A percentile compares a stretch with the other conserved stretches of the same genome.
phyloP scores from a whole-genome alignment of 2,329 filamentous ascomycete species.

The Ophiostoma populinum region DNA sequence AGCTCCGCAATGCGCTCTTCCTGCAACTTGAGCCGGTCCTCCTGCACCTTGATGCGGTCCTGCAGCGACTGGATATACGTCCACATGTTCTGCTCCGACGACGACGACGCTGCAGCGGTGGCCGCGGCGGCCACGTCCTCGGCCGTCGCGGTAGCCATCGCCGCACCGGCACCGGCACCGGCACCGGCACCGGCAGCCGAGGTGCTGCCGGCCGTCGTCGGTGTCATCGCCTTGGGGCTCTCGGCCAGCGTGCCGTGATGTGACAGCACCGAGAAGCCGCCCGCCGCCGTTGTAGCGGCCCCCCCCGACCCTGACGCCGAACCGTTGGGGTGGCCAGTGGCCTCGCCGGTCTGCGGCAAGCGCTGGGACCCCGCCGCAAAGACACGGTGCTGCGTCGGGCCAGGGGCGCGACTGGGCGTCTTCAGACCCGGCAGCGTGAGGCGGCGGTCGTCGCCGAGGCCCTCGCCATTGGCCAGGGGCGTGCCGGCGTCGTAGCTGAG shows the following conservation, averaged over 20 bases:
- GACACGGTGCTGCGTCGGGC: neutral
- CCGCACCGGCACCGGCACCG: neutral
- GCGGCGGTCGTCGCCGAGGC: slow-evolving; percentile 32
- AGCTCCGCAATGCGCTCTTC: slow-evolving; percentile 17
- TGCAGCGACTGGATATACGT: slow-evolving; percentile 56
- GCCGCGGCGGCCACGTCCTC: neutral
- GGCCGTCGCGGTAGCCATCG: slow-evolving; percentile 17
- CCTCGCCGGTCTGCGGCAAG: slow-evolving; percentile 18
- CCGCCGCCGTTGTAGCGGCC: slow-evolving; percentile 29
- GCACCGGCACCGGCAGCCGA: neutral
- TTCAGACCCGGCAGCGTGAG: slow-evolving; percentile 59
- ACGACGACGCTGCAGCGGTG: slow-evolving; percentile 22
- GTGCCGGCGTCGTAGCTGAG: slow-evolving; percentile 31
- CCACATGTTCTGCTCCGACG: slow-evolving; percentile 49
- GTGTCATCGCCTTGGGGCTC: slow-evolving; percentile 70
- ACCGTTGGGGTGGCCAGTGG: slow-evolving; percentile 12
- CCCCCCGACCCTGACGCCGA: slow-evolving; percentile 28
- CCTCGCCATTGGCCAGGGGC: neutral
- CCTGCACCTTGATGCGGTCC: slow-evolving; percentile 31
- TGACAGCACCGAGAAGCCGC: slow-evolving; percentile 40
- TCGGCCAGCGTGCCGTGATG: slow-evolving; percentile 67
- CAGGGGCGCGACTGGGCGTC: slow-evolving; percentile 38
- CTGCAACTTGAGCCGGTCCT: slow-evolving; percentile 22
- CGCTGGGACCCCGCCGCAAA: slow-evolving; percentile 25
- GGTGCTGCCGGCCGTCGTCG: slow-evolving; percentile 16